phyloP scores from a whole-genome alignment of 148 eudicot species.

The Vaccinium myrtillus region DNA sequence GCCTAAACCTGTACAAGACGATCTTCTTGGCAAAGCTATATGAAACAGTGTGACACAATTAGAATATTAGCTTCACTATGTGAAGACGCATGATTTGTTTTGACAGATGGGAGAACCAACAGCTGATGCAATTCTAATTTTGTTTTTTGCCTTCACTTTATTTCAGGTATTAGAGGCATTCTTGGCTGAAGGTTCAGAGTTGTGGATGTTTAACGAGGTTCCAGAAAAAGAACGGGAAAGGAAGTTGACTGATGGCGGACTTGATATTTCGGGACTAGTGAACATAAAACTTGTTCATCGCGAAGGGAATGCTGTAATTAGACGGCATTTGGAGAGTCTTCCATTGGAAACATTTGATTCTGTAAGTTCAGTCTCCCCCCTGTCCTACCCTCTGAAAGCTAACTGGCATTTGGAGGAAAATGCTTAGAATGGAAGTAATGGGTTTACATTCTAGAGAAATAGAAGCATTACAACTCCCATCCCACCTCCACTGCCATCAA shows the following conservation, averaged over 20 bases:
- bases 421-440: not conserved
- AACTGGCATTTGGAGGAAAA: not conserved
- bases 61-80: not conserved
- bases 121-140: not conserved
- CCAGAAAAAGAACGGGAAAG: slow-evolving; percentile 68
- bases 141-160: not conserved
- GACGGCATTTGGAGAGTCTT: slow-evolving; percentile 74
- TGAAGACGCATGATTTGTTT: not conserved
- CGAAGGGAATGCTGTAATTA: slow-evolving; percentile 86
- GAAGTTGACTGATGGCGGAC: slow-evolving; percentile 88
- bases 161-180: slow-evolving; percentile 79
- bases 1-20: not conserved
- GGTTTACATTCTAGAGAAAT: not conserved
- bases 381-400: not conserved
- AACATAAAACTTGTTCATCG: slow-evolving; percentile 85
- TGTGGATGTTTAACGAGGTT: slow-evolving; percentile 97
- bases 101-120: not conserved
- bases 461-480: too few relatives aligned
- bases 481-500: too few relatives aligned
- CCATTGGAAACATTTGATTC: slow-evolving; percentile 95
- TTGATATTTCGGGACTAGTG: slow-evolving; percentile 59
- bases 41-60: not conserved
- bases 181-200: slow-evolving; percentile 78
- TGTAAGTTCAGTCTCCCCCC: slow-evolving; percentile 46
- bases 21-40: not conserved